Percentiles rank a stretch among this genome's conserved stretches.
Conservation (phyloP, 495 filamentous ascomycete genomes). For the Penicillium soppii region DNA sequence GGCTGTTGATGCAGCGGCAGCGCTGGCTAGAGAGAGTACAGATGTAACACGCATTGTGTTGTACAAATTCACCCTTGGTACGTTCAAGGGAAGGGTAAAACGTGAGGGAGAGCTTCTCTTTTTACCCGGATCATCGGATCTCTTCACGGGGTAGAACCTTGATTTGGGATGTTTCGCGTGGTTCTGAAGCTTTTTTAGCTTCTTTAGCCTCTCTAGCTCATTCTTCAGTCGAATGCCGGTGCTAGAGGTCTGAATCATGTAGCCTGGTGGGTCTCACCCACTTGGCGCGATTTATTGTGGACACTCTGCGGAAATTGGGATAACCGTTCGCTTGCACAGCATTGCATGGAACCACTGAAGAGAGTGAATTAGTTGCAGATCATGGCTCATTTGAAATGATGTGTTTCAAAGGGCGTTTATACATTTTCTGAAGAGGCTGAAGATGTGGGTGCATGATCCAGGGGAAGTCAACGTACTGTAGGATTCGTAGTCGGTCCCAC, state of each 20-base stretch:
- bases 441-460: background rate
- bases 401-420: background rate
- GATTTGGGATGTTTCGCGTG: background rate
- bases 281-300: conserved; percentile 10
- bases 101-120: background rate
- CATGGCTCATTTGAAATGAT: too few species aligned
- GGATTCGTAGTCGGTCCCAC: too few species aligned
- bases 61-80: too few species aligned
- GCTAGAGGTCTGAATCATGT: conserved; percentile 1
- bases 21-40: conserved; percentile 22
- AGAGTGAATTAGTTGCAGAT: too few species aligned
- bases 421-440: background rate
- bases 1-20: background rate
- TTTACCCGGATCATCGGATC: too few species aligned
- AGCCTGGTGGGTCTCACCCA: conserved; percentile 7
- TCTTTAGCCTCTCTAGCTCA: background rate
- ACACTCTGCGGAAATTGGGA: conserved; percentile 9
- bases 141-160: background rate
- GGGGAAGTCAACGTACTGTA: too few species aligned
- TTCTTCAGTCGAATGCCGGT: background rate
- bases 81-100: background rate
- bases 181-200: background rate
- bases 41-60: conserved; percentile 23
- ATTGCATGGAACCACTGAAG: too few species aligned
- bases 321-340: background rate